Percentiles rank a stretch among this genome's conserved stretches.
phyloP scores from a whole-genome alignment of 2,329 filamentous ascomycete genomes.

The Xylariaceae sp. region DNA sequence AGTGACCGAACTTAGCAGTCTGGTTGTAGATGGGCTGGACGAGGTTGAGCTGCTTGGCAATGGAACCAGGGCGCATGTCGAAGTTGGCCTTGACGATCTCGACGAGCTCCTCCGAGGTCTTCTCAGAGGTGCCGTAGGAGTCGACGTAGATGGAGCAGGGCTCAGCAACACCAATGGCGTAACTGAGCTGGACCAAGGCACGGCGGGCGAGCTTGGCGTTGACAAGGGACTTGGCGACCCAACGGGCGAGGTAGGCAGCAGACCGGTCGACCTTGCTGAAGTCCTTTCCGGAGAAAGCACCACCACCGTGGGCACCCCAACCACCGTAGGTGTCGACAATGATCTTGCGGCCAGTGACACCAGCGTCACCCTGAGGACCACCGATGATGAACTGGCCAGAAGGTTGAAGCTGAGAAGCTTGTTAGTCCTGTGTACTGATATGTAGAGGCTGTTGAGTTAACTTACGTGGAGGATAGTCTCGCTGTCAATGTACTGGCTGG shows the following conservation, averaged over 20 bases:
- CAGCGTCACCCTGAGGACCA: slow-evolving; percentile 97
- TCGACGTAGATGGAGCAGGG: slow-evolving; percentile 97
- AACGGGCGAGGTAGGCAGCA: slow-evolving; percentile 92
- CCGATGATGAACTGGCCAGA: slow-evolving; percentile 98
- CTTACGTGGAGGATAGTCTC: slow-evolving; percentile 90
- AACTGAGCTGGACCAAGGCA: slow-evolving; percentile 94
- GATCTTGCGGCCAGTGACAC: slow-evolving; percentile 98
- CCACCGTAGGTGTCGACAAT: slow-evolving; percentile 99
- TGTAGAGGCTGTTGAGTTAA: slow-evolving; percentile 19
- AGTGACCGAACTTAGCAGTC: slow-evolving; percentile 99
- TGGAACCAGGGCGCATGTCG: slow-evolving; percentile 95
- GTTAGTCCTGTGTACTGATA: slow-evolving; percentile 5
- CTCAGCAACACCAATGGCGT: slow-evolving; percentile 98
- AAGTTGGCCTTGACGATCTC: slow-evolving; percentile 95
- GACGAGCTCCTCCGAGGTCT: slow-evolving; percentile 87
- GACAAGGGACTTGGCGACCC: slow-evolving; percentile 98
- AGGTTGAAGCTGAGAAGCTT: slow-evolving; percentile 64
- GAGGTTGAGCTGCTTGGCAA: slow-evolving; percentile 94
- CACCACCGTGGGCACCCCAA: slow-evolving; percentile 99
- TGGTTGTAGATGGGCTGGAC: slow-evolving; percentile 95
- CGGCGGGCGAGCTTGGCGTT: slow-evolving; percentile 83
- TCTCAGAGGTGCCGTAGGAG: slow-evolving; percentile 89
- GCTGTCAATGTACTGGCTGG: slow-evolving; percentile 84
- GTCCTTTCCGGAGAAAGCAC: slow-evolving; percentile 99
- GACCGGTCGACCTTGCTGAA: slow-evolving; percentile 99